These are phyloP conservation scores for Podospora didyma DNA, from an alignment of 495 filamentous ascomycete species.

Conservation along the genomic window DNA sequence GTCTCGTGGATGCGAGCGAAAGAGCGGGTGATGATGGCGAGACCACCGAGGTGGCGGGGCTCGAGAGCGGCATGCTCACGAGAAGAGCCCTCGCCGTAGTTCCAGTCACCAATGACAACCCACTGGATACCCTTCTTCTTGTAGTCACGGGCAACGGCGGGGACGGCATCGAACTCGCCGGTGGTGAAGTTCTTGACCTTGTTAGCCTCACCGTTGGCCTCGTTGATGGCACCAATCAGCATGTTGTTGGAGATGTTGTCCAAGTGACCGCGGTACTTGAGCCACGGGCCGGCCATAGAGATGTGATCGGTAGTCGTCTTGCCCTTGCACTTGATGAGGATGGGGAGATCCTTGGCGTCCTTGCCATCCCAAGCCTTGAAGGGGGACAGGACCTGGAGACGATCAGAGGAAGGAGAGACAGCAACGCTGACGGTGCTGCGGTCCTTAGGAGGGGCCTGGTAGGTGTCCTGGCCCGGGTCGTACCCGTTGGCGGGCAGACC, in stretches of 20 bases:
- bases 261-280: slow-evolving; percentile 99
- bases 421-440: slow-evolving; percentile 67
- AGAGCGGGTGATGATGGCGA: slow-evolving; percentile 92
- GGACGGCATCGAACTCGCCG: slow-evolving; percentile 80
- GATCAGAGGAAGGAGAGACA: slow-evolving; percentile 86
- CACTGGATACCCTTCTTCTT: slow-evolving; percentile 93
- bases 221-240: slow-evolving; percentile 96
- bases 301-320: slow-evolving; percentile 99
- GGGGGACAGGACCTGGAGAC: slow-evolving; percentile 85
- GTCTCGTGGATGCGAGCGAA: slow-evolving; percentile 99
- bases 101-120: slow-evolving; percentile 99
- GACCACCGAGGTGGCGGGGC: slow-evolving; percentile 93
- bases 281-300: slow-evolving; percentile 98
- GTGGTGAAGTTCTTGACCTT: slow-evolving; percentile 91
- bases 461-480: slow-evolving; percentile 91
- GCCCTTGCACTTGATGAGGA: slow-evolving; percentile 95
- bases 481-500: slow-evolving; percentile 80
- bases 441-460: slow-evolving; percentile 90
- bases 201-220: slow-evolving; percentile 95
- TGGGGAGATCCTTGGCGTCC: slow-evolving; percentile 81
- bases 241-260: slow-evolving; percentile 99
- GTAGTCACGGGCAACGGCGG: slow-evolving; percentile 94
- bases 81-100: slow-evolving; percentile 96
- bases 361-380: slow-evolving; percentile 93
- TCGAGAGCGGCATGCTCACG: slow-evolving; percentile 98